phyloP scores from a whole-genome alignment of 441 rosid species.

The Erodium trifolium region DNA sequence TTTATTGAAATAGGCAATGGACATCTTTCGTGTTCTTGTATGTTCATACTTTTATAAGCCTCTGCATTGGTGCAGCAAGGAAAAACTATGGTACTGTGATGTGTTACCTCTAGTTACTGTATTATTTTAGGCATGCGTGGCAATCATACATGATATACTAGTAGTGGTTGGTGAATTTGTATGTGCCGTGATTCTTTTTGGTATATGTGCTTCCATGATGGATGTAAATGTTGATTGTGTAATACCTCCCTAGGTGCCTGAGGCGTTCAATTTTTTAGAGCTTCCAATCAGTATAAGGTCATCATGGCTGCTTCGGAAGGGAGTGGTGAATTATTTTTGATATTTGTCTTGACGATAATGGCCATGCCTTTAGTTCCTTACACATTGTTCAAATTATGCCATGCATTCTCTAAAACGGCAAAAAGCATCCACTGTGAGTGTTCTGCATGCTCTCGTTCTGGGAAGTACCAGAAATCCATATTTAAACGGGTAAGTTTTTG shows the following conservation, averaged over 20 bases:
- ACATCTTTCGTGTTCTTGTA: neutral
- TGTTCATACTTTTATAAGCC: neutral
- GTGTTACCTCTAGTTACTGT: neutral
- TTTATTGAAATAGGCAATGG: neutral
- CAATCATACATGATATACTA: neutral
- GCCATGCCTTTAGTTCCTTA: constrained; percentile 6
- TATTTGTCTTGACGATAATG: neutral
- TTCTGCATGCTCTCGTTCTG: constrained; percentile 9
- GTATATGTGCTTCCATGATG: neutral
- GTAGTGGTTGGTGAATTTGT: neutral
- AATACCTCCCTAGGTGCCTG: neutral
- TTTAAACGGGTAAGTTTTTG: constrained; percentile 1
- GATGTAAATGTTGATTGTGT: neutral
- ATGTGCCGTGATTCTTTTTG: neutral
- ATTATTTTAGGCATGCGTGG: neutral
- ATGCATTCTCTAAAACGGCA: constrained; percentile 2
- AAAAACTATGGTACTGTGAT: neutral
- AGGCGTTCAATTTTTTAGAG: neutral
- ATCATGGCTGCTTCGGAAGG: constrained; percentile 4
- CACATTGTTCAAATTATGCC: constrained; percentile 5
- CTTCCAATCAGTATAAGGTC: neutral
- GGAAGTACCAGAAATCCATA: constrained; percentile 9
- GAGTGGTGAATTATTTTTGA: constrained; percentile 2
- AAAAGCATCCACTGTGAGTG: constrained; percentile 5
- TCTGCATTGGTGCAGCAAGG: neutral